phyloP scores from a whole-genome alignment of 1,284 basidiomycete species.

The Tilletia caries region DNA sequence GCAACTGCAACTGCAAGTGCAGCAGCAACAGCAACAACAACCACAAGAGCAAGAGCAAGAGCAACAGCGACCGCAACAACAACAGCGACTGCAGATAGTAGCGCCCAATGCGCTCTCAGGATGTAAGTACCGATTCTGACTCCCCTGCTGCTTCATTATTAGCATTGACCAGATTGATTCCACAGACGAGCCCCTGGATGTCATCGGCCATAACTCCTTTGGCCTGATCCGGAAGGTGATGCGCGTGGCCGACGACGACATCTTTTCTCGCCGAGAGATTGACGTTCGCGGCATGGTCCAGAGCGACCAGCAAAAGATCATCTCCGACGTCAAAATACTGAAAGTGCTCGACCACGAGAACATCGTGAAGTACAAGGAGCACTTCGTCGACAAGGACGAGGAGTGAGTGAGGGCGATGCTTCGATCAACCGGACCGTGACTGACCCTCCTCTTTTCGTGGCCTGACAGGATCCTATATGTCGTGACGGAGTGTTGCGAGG shows the following conservation, averaged over 20 bases:
- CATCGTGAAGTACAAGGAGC: slow-evolving; percentile 89
- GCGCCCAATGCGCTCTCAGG: neutral
- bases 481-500: slow-evolving; percentile 70
- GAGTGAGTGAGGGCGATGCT: slow-evolving; percentile 86
- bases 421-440: too few species aligned
- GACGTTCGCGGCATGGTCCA: slow-evolving; percentile 93
- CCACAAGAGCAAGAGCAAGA: too few species aligned
- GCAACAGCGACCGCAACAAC: neutral
- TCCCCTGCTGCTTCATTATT: neutral
- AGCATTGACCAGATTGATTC: neutral
- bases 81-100: neutral
- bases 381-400: slow-evolving; percentile 82
- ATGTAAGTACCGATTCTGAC: slow-evolving; percentile 12
- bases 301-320: slow-evolving; percentile 86
- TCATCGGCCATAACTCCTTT: slow-evolving; percentile 96
- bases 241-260: slow-evolving; percentile 77
- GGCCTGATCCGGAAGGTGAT: slow-evolving; percentile 91
- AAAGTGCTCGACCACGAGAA: slow-evolving; percentile 90
- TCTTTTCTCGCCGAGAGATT: slow-evolving; percentile 88
- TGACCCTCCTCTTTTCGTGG: neutral
- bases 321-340: slow-evolving; percentile 94
- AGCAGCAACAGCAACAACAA: too few species aligned
- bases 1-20: too few species aligned
- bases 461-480: slow-evolving; percentile 27
- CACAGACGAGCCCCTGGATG: slow-evolving; percentile 71